Evolutionary conservation across 768 basidiomycete genomes (phyloP), one percentile per base, ranked within the genome.

Genomic region (Gelatoporia subvermispora): DNA sequence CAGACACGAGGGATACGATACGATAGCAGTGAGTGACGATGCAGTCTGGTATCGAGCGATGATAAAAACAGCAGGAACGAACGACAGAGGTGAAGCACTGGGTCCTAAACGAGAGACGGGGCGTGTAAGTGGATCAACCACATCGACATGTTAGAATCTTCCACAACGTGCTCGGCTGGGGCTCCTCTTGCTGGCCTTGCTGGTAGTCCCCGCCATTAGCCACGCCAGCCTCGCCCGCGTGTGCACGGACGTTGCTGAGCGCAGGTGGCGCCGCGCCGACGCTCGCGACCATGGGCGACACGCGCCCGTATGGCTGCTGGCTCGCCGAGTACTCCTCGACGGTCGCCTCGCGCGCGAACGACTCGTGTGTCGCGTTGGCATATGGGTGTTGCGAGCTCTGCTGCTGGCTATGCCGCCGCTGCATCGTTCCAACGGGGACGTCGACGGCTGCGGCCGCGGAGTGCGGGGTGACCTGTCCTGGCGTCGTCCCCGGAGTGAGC

Each of bases 101-200:
- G 28, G 28, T 13, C 28, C 28, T 31, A 60, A 41, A 54, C 55
- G 58, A 59, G 52, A 59, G 54, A 60, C 57, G 49, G 39, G 55
- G 23, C 45, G 43, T n/a, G 31, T 21, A 25, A 35, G 46, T 35
- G 42, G 35, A 57, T 72, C 67, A 77, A 58, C 81, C 84, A 71
- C 89, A 91, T 60, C 81, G 82, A 69, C 88, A 91, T 41, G 86
- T 88, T 51, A 92, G 67, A 53, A 90, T 78, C 67, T 77, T 75
- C 72, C 85, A 72, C 46, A 87, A 69, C 54, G 72, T 71, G 47
- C 73, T 69, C 65, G 78, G 77, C 51, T 75, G 78, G 49, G 70
- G 70, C 43, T 76, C 75, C 52, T 81, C 75, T 50, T 72, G 73
- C 52, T 77, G 72, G 61, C 85, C 78, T 37, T 78, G 76, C 43